phyloP scores from a whole-genome alignment of 768 basidiomycete species.

The Agrocybe praecox region DNA sequence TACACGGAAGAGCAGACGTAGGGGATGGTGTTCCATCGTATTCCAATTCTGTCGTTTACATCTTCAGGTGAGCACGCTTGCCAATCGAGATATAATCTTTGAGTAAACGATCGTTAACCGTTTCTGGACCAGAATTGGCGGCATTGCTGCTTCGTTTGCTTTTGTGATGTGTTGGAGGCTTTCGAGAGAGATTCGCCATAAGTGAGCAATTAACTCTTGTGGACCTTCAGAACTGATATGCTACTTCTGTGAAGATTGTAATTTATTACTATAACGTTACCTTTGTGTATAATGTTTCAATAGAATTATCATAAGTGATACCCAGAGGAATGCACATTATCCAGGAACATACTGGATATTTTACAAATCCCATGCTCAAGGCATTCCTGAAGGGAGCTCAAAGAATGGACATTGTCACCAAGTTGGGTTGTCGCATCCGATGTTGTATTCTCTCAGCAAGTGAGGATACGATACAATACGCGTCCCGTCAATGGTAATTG shows the following conservation, averaged over 20 bases:
- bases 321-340: background rate
- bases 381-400: no score
- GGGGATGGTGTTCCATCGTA: conserved; percentile 23
- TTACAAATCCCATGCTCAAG: no score
- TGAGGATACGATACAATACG: no score
- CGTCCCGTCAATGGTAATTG: no score
- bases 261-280: background rate
- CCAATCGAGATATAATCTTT: background rate
- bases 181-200: conserved; percentile 27
- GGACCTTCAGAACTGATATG: background rate
- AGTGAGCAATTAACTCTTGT: conserved; percentile 6
- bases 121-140: conserved; percentile 21
- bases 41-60: conserved; percentile 76
- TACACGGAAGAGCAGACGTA: conserved; percentile 9
- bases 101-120: background rate
- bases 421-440: no score
- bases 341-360: no score
- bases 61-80: conserved; percentile 60
- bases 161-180: conserved; percentile 31
- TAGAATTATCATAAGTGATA: background rate
- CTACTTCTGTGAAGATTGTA: background rate
- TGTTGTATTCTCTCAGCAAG: no score
- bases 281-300: background rate
- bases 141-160: conserved; percentile 28
- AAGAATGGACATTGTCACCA: no score